phyloP scores from a whole-genome alignment of 257 asterid species.

The Plectranthus barbatus region DNA sequence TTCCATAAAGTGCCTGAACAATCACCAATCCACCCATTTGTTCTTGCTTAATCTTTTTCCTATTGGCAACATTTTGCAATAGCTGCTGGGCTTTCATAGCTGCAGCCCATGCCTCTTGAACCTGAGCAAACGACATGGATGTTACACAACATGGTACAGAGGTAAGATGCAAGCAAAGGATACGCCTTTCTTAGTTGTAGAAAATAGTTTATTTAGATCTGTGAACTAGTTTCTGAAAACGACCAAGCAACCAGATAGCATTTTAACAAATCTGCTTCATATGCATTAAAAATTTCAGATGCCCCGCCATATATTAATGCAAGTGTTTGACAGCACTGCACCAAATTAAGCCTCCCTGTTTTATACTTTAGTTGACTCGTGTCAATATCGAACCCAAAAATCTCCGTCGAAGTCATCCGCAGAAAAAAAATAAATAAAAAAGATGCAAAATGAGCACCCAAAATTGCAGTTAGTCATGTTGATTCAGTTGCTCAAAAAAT shows the following conservation, averaged over 20 bases:
- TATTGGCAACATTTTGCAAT: constrained; percentile 70
- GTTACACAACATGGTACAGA: not conserved
- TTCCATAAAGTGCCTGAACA: constrained; percentile 67
- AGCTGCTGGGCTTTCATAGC: constrained; percentile 91
- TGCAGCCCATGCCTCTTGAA: constrained; percentile 65
- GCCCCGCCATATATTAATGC: not conserved
- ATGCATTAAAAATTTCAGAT: not conserved
- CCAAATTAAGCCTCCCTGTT: not conserved
- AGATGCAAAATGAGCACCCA: not conserved
- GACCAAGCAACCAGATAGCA: not conserved
- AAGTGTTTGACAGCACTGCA: not conserved
- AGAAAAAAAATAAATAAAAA: not conserved
- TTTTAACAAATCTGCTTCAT: not conserved
- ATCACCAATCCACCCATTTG: constrained; percentile 72
- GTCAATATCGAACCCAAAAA: not conserved
- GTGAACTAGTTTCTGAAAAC: not conserved
- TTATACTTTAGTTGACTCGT: not conserved
- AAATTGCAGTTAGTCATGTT: not conserved
- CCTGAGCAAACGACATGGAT: constrained; percentile 31
- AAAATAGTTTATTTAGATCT: not conserved
- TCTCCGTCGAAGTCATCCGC: not conserved
- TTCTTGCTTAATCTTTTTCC: constrained; percentile 64
- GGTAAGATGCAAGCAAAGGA: not conserved
- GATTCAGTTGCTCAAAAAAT: not conserved
- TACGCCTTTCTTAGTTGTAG: not conserved